Conservation (phyloP, 2,329 filamentous ascomycete genomes). For the Stachybotrys echinatus region DNA sequence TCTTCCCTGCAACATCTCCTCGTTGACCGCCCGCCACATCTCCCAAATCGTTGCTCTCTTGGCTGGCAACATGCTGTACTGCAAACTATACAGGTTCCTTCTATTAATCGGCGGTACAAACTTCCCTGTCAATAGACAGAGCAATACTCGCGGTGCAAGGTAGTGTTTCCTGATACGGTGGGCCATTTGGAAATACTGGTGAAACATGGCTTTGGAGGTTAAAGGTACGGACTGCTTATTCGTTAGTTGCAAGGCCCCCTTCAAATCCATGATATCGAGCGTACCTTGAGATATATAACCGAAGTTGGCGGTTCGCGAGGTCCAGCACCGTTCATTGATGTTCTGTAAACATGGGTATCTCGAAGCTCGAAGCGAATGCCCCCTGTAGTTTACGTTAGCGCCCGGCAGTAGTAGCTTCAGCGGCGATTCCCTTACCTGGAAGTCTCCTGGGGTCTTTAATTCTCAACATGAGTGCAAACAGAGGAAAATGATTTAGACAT, state of each 20-base stretch:
- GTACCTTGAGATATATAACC: constrained; percentile 80
- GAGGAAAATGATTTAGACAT: constrained; percentile 92
- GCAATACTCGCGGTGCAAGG: constrained; percentile 78
- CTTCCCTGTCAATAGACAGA: constrained; percentile 82
- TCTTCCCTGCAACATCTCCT: constrained; percentile 39
- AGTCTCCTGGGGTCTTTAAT: constrained; percentile 88
- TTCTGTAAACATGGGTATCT: constrained; percentile 56
- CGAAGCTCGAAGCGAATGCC: constrained; percentile 88
- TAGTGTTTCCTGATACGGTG: constrained; percentile 93
- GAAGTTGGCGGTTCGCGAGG: constrained; percentile 59
- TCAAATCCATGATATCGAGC: background rate
- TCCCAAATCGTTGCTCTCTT: constrained; percentile 74
- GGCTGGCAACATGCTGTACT: constrained; percentile 96
- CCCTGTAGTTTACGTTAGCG: constrained; percentile 12
- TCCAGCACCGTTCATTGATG: constrained; percentile 27
- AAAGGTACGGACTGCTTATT: constrained; percentile 71
- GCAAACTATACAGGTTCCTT: constrained; percentile 89
- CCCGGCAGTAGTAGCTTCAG: fast-evolving
- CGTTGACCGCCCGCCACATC: constrained; percentile 72
- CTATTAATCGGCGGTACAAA: constrained; percentile 95
- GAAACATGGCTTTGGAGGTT: constrained; percentile 88
- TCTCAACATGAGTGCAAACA: constrained; percentile 94
- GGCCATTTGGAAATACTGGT: constrained; percentile 94
- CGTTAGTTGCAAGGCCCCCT: constrained; percentile 1
- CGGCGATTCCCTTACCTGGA: constrained; percentile 53